Conservation (phyloP, 352 stramenopile genomes). For the Globisporangium heterothallicum region DNA sequence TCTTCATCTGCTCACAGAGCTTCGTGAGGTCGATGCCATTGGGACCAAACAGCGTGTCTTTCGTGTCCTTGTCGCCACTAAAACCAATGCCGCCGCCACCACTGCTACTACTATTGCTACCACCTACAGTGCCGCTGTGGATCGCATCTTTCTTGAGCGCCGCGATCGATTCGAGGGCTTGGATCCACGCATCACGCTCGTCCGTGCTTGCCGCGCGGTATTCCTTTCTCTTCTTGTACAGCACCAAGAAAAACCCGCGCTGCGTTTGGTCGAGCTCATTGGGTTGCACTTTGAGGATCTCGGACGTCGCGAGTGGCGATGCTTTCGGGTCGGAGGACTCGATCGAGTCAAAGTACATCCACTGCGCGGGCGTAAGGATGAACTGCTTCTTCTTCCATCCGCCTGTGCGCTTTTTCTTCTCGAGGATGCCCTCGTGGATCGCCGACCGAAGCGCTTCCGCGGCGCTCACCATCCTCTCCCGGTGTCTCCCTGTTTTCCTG, state of each 20-base stretch:
- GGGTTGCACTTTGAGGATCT: constrained; percentile 58
- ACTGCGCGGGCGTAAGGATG: constrained; percentile 55
- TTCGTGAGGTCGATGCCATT: constrained; percentile 48
- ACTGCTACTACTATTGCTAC: background rate
- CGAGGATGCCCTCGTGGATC: constrained; percentile 51
- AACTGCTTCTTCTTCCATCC: constrained; percentile 83
- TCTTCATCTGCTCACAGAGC: constrained; percentile 73
- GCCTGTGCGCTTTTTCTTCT: constrained; percentile 64
- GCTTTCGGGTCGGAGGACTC: constrained; percentile 34
- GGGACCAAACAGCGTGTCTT: constrained; percentile 16
- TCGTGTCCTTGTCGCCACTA: background rate
- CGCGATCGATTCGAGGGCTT: constrained; percentile 53
- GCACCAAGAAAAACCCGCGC: constrained; percentile 45
- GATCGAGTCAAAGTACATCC: constrained; percentile 65
- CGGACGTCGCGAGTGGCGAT: constrained; percentile 41
- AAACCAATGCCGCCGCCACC: too few relatives aligned
- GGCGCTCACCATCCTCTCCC: constrained; percentile 57
- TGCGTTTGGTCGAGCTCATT: constrained; percentile 30
- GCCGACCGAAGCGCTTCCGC: constrained; percentile 47
- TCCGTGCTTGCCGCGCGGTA: constrained; percentile 49
- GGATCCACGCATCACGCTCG: constrained; percentile 66
- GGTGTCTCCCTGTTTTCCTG: background rate
- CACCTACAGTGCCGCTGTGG: background rate
- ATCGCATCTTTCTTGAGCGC: constrained; percentile 31
- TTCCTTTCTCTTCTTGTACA: constrained; percentile 81